These are phyloP conservation scores for Aquilaria yunnanensis DNA, from an alignment of 345 rosid genomes.

Conservation along the genomic window DNA sequence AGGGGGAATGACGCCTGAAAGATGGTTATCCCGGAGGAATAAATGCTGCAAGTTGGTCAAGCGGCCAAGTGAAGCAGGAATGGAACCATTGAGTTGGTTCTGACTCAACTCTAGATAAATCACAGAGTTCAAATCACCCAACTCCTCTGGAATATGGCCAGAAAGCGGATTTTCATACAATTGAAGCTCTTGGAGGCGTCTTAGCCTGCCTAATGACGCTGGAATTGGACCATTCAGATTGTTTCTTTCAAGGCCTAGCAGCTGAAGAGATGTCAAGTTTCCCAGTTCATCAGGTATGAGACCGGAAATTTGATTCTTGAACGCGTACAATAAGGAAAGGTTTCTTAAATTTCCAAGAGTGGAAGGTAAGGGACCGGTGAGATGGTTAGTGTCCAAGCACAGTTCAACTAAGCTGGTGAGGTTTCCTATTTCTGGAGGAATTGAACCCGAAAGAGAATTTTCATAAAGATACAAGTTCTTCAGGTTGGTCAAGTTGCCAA, in stretches of 20 bases:
- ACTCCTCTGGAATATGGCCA: constrained; percentile 20
- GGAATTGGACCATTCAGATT: constrained; percentile 23
- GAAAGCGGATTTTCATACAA: constrained; percentile 14
- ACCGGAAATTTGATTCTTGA: no score
- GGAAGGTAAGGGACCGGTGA: constrained; percentile 17
- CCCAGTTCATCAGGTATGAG: constrained; percentile 25
- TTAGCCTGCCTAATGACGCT: constrained; percentile 11
- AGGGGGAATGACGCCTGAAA: constrained; percentile 21
- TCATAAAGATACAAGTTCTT: neutral
- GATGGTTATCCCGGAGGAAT: constrained; percentile 2
- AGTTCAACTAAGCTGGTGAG: constrained; percentile 17
- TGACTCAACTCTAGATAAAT: constrained; percentile 18
- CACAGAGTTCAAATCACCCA: constrained; percentile 9
- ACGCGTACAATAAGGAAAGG: no score
- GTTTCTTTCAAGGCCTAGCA: constrained; percentile 7
- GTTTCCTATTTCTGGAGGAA: constrained; percentile 21
- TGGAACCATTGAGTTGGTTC: constrained; percentile 18
- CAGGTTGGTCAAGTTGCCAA: constrained; percentile 9
- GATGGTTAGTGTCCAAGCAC: constrained; percentile 12
- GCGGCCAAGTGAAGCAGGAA: constrained; percentile 18
- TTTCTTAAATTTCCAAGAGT: no score
- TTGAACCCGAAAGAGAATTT: constrained; percentile 15
- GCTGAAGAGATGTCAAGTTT: constrained; percentile 2
- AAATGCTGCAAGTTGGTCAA: constrained; percentile 6
- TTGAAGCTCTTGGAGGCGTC: neutral